Base-by-base conservation (phyloP, 345 rosid species). In the Ailanthus altissimus region DNA sequence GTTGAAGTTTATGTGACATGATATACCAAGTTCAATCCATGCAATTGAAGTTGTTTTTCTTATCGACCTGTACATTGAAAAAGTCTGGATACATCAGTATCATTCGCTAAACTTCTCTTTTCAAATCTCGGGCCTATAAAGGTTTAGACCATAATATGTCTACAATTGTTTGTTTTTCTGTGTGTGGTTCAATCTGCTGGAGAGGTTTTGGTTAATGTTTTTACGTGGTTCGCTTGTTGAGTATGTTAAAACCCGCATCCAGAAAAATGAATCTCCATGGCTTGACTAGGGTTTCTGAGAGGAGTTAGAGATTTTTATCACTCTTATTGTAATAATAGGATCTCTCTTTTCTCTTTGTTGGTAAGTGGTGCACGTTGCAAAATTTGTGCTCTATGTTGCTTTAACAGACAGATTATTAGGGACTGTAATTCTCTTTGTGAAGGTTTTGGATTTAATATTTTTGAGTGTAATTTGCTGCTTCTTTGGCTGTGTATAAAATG, bases 1-100 rank as follows among this genome's bases (percentile, higher is more conserved):
- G 4, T 38, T 81, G 67, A 78, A 78, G 77, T 82, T 81, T 61
- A 77, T 74, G 78, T 77, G 71, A 73, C 23, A 43, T 15, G 53
- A 28, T 40, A 32, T 49, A 40, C 64, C 23, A 70, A 21, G 60
- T 56, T 56, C 60, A 56, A 25, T 20, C 26, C 25, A 21, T 56
- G 25, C 21, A 56, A 56, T 20, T 25, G 18, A n/a, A 56, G 38
- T 1, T 32, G 38, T 3, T 1, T n/a, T 51, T 51, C 56, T 3
- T 54, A 6, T 54, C 25, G 23, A 6, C 59, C 3, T n/a, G 59
- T 20, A 54, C 23, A 54, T 20, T 25, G n/a, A n/a, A n/a, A 54
- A 54, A 54, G 23, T 54, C n/a, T 51, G 56, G 56, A 51, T 15
- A n/a, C n/a, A n/a, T n/a, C n/a, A n/a, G n/a, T n/a, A n/a, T n/a